These are phyloP conservation scores for Penicillium longicatenatum DNA, from an alignment of 495 filamentous ascomycete species.

Conservation along the genomic window DNA sequence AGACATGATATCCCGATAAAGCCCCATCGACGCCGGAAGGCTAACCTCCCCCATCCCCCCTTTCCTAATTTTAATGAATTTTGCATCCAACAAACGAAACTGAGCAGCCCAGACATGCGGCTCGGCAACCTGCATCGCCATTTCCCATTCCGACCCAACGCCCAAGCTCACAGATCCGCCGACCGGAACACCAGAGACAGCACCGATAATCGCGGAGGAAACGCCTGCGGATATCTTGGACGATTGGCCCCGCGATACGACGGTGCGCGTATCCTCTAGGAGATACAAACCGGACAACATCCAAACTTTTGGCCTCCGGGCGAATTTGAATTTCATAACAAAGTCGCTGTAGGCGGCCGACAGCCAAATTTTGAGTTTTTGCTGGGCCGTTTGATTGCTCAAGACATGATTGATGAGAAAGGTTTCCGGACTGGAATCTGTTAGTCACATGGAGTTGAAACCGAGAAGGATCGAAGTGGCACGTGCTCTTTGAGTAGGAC, in stretches of 20 bases:
- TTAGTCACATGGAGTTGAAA: background rate
- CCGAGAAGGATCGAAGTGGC: background rate
- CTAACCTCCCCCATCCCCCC: conserved; percentile 16
- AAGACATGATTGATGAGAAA: conserved; percentile 25
- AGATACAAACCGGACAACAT: conserved; percentile 28
- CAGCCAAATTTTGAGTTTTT: conserved; percentile 30
- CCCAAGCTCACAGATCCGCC: conserved; percentile 28
- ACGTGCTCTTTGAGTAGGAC: conserved; percentile 28
- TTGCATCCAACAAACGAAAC: conserved; percentile 27
- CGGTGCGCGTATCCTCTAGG: conserved; percentile 20
- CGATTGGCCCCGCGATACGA: conserved; percentile 20
- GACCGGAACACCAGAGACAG: conserved; percentile 24
- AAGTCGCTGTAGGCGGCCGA: conserved; percentile 27
- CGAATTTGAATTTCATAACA: conserved; percentile 28
- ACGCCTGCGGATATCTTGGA: conserved; percentile 20
- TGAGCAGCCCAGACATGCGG: conserved; percentile 35
- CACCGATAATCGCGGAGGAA: conserved; percentile 24
- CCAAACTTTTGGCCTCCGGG: conserved; percentile 32
- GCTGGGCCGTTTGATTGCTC: conserved; percentile 16
- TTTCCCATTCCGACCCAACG: conserved; percentile 23
- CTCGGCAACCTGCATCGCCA: conserved; percentile 29
- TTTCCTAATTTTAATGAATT: conserved; percentile 21
- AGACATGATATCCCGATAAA: conserved; percentile 32
- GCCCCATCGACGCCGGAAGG: conserved; percentile 19
- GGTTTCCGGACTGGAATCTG: conserved; percentile 19